phyloP scores from a whole-genome alignment of 2,329 filamentous ascomycete species.

The Fusarium incarnatum region DNA sequence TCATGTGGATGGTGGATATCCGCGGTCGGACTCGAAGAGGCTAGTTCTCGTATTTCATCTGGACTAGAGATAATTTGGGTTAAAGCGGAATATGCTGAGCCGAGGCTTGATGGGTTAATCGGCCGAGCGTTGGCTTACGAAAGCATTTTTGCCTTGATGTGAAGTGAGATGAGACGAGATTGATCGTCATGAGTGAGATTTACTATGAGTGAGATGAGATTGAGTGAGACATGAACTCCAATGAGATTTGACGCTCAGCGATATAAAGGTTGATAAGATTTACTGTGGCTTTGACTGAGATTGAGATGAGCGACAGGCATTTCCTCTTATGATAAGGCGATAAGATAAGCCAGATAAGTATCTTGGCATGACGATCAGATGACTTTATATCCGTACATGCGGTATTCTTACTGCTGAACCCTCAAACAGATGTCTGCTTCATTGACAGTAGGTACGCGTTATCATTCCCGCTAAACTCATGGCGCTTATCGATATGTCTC shows the following conservation, averaged over 20 bases:
- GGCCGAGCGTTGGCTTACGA: slow-evolving; percentile 4
- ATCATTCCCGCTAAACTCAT: neutral
- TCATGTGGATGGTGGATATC: slow-evolving; percentile 16
- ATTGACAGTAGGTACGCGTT: neutral
- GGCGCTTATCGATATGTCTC: rapidly evolving
- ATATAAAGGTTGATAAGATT: neutral
- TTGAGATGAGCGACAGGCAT: neutral
- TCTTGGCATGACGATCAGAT: neutral
- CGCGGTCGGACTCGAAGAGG: neutral
- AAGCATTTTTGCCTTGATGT: neutral
- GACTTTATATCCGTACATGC: no score
- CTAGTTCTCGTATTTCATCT: slow-evolving; percentile 18
- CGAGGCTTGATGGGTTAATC: slow-evolving; percentile 15
- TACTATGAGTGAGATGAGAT: neutral
- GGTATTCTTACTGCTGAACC: no score
- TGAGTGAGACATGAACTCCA: neutral
- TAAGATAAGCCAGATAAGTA: neutral
- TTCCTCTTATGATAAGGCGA: neutral
- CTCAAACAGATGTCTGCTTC: no score
- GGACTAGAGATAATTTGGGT: neutral
- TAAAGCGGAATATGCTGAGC: slow-evolving; percentile 1
- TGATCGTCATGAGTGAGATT: neutral
- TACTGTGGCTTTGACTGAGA: neutral
- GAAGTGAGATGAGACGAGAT: no score
- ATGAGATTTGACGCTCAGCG: no score